Conservation (phyloP, 2,329 filamentous ascomycete genomes). For the Verticillium nubilum region DNA sequence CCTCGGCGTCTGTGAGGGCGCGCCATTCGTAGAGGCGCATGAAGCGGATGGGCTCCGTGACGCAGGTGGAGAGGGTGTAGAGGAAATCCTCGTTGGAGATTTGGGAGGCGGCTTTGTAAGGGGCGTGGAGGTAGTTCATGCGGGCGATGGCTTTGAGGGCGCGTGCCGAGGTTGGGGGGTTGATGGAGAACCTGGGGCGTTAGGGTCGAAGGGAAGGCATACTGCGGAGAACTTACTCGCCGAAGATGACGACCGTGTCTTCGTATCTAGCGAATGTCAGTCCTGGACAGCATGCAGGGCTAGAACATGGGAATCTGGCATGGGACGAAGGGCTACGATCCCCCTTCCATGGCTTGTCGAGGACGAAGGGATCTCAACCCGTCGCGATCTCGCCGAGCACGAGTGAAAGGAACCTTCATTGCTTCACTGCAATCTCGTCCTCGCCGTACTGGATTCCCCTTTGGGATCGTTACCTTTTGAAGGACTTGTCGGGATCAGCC, state of each 20-base stretch:
- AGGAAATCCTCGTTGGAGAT: slow-evolving; percentile 32
- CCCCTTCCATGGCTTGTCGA: too few relatives aligned
- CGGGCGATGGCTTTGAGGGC: slow-evolving; percentile 29
- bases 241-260: slow-evolving; percentile 31
- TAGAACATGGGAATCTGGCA: too few relatives aligned
- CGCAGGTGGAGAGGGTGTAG: slow-evolving; percentile 49
- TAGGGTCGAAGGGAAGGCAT: slow-evolving; percentile 21
- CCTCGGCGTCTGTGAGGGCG: slow-evolving; percentile 58
- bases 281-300: neutral
- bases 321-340: too few relatives aligned
- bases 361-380: neutral
- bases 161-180: slow-evolving; percentile 19
- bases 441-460: neutral
- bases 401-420: too few relatives aligned
- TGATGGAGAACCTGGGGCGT: neutral
- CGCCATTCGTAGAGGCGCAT: slow-evolving; percentile 67
- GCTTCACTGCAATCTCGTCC: neutral
- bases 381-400: too few relatives aligned
- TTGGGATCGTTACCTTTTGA: slow-evolving; percentile 25
- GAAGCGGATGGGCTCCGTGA: slow-evolving; percentile 60
- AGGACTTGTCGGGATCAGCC: slow-evolving; percentile 20
- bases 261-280: slow-evolving; percentile 26
- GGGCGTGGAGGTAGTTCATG: slow-evolving; percentile 33
- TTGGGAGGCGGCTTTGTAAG: slow-evolving; percentile 27
- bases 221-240: slow-evolving; percentile 22